Evolutionary conservation across 2,329 filamentous ascomycete genomes (phyloP), one percentile per base, ranked within the genome.

Genomic region (Monosporascus sp.): DNA sequence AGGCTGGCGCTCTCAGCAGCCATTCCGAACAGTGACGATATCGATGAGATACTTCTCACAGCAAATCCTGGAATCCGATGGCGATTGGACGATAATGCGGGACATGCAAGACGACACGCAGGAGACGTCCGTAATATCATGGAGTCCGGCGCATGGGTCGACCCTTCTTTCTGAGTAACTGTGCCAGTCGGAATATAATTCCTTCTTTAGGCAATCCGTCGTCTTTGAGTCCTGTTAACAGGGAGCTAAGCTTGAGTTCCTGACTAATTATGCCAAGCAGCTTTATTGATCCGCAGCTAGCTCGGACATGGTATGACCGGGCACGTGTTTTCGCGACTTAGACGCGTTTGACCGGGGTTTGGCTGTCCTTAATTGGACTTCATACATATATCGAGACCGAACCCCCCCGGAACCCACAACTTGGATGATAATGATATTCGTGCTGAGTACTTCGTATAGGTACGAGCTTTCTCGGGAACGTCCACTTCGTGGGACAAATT

Each of bases 11-110:
- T 52, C 49, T 60, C 59, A 41, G 60, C 52, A 52, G 63, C 56
- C 67, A 69, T 69, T 26, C n/a, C 62, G 20, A 53, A 47, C 40
- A 57, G 16, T 24, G 54, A 55, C 9, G 49, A 56, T 44, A 17
- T 46, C 14, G 24, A 46, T 31, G 43, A 14, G 22, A 46, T 31
- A 11, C 43, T 31, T 27, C n/a, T 46, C 43, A 14, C 11, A 16
- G 14, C 22, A 11, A 35, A 11, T 14, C 1, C 31, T 2, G 31
- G 31, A 14, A 35, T 14, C 31, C 4, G 31, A 35, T 35, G 31
- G 9, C 4, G 11, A 35, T 14, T 35, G 4, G 3, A 35, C 11
- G 31, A 35, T 35, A 35, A 35, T 14, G 11, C 4, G 31, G 31
- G 31, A 14, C 31, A 14, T 35, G 31, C 31, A 35, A 35, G 31